Base-by-base conservation (phyloP, 2,329 filamentous ascomycete genomes). In the Pyrenochaeta sp. region DNA sequence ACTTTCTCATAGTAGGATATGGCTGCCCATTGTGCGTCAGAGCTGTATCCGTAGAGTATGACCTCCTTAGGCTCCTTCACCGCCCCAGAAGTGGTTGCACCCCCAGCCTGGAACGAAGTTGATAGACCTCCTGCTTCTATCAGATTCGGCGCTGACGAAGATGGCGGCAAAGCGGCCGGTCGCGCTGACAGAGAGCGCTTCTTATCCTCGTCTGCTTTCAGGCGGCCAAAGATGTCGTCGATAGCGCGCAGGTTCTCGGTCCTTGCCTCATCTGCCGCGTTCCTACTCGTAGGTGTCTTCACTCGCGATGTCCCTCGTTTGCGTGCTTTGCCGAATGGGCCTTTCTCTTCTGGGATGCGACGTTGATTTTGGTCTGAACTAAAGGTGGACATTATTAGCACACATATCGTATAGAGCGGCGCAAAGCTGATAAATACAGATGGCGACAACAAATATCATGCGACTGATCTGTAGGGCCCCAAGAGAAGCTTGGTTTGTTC, bases 1-100 rank as follows among this genome's bases (percentile, higher is more conserved):
- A 96, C 85, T 48, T 86, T 83, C 75, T 96, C 93, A 74, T 88
- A 97, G 73, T 90, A 89, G 57, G 88, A 85, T 59, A 97, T 86
- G 22, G 91, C 91, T 19, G 92, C 90, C 81, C 94, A 96, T 65
- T 85, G 81, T 6, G 71, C 67, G 4, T 81, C 78, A 80, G 72
- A 86, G 75, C 70, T 83, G 72, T 92, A 96, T 20, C 93, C 93
- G 57, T 92, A 89, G 11, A 97, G 78, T 41, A 96, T 84, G 51
- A 96, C 83, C 72, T 96, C 91, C 26, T 89, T 87, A 2, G 85
- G 83, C 53, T 83, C 80, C 51, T 79, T 52, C 14, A 41, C 42
- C 63, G 67, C 65, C 11, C 75, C 61, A 47, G 71, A 72, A 31
- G 74, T 43, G 4, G 60, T 41, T 44, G 60, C 54, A 38, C 62